Evolutionary conservation across 352 stramenopile species (phyloP).

Genomic region (Albugo candida): DNA sequence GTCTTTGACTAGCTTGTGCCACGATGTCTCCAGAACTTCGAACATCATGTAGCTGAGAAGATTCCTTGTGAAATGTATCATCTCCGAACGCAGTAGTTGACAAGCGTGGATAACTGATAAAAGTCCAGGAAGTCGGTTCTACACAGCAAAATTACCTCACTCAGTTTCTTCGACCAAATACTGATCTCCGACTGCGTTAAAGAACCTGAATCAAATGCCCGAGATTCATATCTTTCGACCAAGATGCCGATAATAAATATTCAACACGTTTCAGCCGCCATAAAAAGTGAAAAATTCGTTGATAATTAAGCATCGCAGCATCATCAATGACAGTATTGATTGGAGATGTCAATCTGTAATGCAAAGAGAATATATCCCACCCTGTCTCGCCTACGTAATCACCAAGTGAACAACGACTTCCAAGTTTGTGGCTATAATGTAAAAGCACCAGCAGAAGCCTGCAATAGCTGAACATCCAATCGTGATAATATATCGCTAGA

Average conservation of each 20-base stretch:
- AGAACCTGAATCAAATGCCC: constrained; percentile 80
- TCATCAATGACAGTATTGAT: constrained; percentile 82
- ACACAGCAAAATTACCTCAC: background rate
- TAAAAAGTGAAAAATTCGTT: constrained; percentile 81
- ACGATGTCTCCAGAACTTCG: constrained; percentile 89
- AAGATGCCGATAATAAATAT: constrained; percentile 88
- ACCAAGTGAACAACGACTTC: background rate
- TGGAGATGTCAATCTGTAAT: constrained; percentile 76
- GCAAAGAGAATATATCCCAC: constrained; percentile 89
- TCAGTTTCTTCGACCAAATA: background rate
- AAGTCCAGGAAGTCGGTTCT: constrained; percentile 40
- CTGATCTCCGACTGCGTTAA: background rate
- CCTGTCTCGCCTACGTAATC: constrained; percentile 44
- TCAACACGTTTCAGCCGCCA: constrained; percentile 82
- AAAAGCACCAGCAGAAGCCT: constrained; percentile 34
- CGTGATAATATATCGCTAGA: constrained; percentile 81
- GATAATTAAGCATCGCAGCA: constrained; percentile 66
- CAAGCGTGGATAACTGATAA: constrained; percentile 77
- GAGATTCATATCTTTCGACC: constrained; percentile 92
- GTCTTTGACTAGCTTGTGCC: constrained; percentile 81
- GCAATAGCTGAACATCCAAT: constrained; percentile 82
- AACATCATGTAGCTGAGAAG: constrained; percentile 99
- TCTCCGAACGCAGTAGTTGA: constrained; percentile 89
- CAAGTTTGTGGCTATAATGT: background rate
- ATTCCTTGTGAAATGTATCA: constrained; percentile 97